These are phyloP conservation scores for Penicillium paneum DNA, from an alignment of 2,329 filamentous ascomycete species.

Conservation along the genomic window DNA sequence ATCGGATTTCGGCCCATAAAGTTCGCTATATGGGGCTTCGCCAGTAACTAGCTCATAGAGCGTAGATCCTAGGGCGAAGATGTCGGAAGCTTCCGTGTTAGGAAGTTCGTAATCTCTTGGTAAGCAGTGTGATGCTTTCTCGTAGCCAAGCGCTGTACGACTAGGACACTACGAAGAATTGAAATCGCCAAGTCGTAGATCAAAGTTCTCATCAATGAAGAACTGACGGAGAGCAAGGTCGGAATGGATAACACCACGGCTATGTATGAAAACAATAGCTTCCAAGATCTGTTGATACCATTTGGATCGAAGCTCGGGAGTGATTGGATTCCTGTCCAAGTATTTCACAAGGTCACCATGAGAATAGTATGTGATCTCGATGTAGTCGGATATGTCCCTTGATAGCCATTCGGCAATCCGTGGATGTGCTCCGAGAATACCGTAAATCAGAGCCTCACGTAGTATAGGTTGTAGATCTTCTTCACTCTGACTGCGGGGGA, in stretches of 20 bases:
- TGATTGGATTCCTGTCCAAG: neutral
- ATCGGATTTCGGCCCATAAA: constrained; percentile 1
- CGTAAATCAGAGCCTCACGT: neutral
- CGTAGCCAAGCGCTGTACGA: constrained; percentile 12
- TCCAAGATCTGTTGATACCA: neutral
- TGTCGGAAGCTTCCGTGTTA: constrained; percentile 9
- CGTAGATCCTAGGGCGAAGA: constrained; percentile 18
- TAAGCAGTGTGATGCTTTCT: constrained; percentile 19
- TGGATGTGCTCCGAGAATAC: neutral
- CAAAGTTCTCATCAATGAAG: constrained; percentile 17
- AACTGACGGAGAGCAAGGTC: constrained; percentile 23
- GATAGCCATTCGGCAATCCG: neutral
- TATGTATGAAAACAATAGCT: constrained; percentile 11
- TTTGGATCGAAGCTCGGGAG: neutral
- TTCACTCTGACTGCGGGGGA: neutral
- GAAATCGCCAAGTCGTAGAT: constrained; percentile 24
- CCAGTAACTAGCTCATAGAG: constrained; percentile 13
- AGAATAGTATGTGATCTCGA: neutral
- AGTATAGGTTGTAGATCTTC: neutral
- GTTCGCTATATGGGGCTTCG: constrained; percentile 6
- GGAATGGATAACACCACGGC: constrained; percentile 19
- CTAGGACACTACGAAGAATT: constrained; percentile 15
- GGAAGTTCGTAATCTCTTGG: constrained; percentile 14
- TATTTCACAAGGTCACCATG: neutral
- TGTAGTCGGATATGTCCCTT: neutral